Base-by-base conservation (phyloP, 225 moss, liverwort and hornwort species). In the Rhytidiadelphus loreus region DNA sequence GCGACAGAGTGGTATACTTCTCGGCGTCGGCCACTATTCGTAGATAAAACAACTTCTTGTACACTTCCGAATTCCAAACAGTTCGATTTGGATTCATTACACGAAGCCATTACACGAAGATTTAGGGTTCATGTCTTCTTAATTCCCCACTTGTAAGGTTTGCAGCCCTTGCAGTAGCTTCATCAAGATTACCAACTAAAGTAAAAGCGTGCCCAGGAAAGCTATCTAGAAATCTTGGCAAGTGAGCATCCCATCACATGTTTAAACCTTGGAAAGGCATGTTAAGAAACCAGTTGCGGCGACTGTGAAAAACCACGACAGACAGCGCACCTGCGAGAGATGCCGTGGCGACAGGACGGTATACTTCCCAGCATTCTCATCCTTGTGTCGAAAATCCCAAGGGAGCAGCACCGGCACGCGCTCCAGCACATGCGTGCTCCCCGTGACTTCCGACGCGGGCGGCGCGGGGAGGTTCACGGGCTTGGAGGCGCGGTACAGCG, bases 381-480 rank as follows among this genome's bases (percentile, higher is more conserved):
- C 95, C 82, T 88, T 87, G 53, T 80, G 86, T 58, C 91, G 90
- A 55, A 93, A 95, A 75, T 94, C 92, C 97, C 97, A 97, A 9
- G 96, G 93, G 14, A 97, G 66, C 71, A 93, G 86, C 22, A 88
- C 74, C 20, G 97, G 97, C 70, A 95, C 92, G 44, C 90, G 75
- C 81, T 93, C 94, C 70, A 93, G 86, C 33, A 92, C 76, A 37
- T 90, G 90, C 77, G 83, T 62, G 89, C 91, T 93, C 56, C 95
- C 97, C 24, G 93, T 93, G 13, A 91, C 88, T 50, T 93, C 93
- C 6, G 92, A 92, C 26, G 84, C 85, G 28, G 95, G 94, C 41
- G 96, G 95, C 21, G 94, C 95, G 39, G 97, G 97, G 78, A 94
- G 87, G 56, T 91, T 92, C 22, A 95, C 92, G 39, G 96, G 91